These are phyloP conservation scores for Aspergillus terreus DNA, from an alignment of 2,329 filamentous ascomycete species.

Conservation along the genomic window DNA sequence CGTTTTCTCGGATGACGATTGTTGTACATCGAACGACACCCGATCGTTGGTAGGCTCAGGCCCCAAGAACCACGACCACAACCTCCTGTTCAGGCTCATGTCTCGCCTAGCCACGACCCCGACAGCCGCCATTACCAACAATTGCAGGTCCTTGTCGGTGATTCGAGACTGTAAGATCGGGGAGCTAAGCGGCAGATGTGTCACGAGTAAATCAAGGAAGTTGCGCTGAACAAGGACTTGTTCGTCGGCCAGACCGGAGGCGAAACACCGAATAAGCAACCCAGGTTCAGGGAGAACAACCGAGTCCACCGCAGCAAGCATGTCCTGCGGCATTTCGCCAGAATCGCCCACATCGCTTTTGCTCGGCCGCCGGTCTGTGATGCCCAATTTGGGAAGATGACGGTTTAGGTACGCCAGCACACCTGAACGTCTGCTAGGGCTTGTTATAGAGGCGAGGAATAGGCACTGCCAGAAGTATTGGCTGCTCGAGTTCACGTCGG, in stretches of 20 bases:
- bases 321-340: conserved; percentile 20
- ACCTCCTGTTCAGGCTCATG: conserved; percentile 89
- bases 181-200: conserved; percentile 81
- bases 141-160: conserved; percentile 71
- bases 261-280: conserved; percentile 83
- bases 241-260: conserved; percentile 79
- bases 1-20: conserved; percentile 24
- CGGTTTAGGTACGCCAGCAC: conserved; percentile 82
- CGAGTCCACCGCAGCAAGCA: conserved; percentile 39
- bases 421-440: conserved; percentile 76
- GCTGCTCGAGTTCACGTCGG: conserved; percentile 59
- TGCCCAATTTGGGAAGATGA: conserved; percentile 68
- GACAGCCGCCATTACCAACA: conserved; percentile 76
- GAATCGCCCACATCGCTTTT: conserved; percentile 26
- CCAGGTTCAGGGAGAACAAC: conserved; percentile 78
- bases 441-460: conserved; percentile 89
- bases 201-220: conserved; percentile 87
- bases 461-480: conserved; percentile 99
- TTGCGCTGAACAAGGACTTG: conserved; percentile 90
- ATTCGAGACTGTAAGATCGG: conserved; percentile 73
- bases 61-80: conserved; percentile 96
- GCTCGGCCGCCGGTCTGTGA: conserved; percentile 29
- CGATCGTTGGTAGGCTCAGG: conserved; percentile 56
- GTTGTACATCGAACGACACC: conserved; percentile 25
- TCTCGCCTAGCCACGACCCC: conserved; percentile 85